Evolutionary conservation across 169 alveolate species (phyloP), one percentile per base, ranked within the genome.

Genomic region (Fabrea salina): DNA sequence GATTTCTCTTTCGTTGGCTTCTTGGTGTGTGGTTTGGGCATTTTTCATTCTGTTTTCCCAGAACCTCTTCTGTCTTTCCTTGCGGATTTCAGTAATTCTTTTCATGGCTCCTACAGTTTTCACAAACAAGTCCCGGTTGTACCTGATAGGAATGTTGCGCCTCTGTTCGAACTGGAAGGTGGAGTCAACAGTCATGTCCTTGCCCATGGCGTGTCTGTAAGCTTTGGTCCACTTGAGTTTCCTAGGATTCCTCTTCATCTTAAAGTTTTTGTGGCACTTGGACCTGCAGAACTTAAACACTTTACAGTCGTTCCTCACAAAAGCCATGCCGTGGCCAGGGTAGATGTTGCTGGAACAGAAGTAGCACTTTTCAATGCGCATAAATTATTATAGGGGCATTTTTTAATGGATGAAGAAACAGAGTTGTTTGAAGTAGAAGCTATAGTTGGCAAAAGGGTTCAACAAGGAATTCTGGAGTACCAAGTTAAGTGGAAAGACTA

Each of bases 191-290:
- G 90, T 91, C 97, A 98, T 90, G 92, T 98, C 99, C 89, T 98
- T 97, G 35, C 98, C 98, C 56, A 88, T 93, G 49, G 98, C 92
- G 71, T 97, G 93, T 79, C 99, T 86, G 81, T 95, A 95, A 11
- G 99, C 99, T 92, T 98, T 98, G 33, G 99, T 98, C 99, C 99
- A 98, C 77, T 94, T 95, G 71, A 97, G 89, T 89, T 98, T 98
- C 59, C 99, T 91, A 5, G 99, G 99, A 80, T 98, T 98, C 83
- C 97, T 99, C 91, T 96, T 96, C 77, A 98, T 98, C 89, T 97
- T 97, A 91, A 98, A 98, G 87, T 96, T 98, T 86, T 93, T 96
- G 84, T 98, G 99, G 88, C 99, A 98, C 85, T 98, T 98, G 54
- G 99, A 94, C 27, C 99, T 92, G 89, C 99, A 98, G 89, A 98